Evolutionary conservation across 2,329 filamentous ascomycete genomes (phyloP).

Genomic region (Pseudogymnoascus sp.): DNA sequence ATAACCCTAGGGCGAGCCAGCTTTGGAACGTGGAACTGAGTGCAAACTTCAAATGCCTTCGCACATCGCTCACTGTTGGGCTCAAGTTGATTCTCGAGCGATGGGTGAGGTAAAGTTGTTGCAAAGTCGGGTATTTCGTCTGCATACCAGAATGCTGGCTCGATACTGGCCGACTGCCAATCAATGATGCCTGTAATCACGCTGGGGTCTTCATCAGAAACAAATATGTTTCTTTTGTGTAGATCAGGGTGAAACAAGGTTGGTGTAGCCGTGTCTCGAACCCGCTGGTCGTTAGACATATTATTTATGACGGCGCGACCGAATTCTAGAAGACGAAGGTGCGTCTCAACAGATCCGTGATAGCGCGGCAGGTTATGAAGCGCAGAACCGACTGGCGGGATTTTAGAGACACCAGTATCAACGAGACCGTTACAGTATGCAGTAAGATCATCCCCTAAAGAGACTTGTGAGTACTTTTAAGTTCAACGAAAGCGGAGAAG

Average conservation of each 20-base stretch:
- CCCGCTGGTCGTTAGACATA: conserved; percentile 22
- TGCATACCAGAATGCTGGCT: too few relatives aligned
- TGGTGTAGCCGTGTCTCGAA: conserved; percentile 25
- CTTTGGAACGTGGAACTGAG: too few relatives aligned
- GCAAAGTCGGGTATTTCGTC: too few relatives aligned
- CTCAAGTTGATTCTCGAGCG: too few relatives aligned
- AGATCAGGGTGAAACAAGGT: conserved; percentile 33
- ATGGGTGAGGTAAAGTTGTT: too few relatives aligned
- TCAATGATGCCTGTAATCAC: too few relatives aligned
- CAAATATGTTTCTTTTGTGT: too few relatives aligned
- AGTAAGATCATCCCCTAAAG: conserved; percentile 28
- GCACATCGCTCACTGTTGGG: too few relatives aligned
- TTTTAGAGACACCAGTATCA: conserved; percentile 30
- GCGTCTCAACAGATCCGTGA: conserved; percentile 29
- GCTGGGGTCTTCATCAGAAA: too few relatives aligned
- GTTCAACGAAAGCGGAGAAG: conserved; percentile 6
- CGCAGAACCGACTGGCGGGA: conserved; percentile 23
- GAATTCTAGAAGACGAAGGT: conserved; percentile 27
- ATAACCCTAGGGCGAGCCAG: too few relatives aligned
- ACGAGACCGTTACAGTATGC: conserved; percentile 31
- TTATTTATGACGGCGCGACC: conserved; percentile 24
- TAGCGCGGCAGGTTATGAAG: conserved; percentile 23
- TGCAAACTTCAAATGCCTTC: too few relatives aligned
- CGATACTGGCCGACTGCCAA: too few relatives aligned
- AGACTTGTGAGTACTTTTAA: conserved; percentile 14